Evolutionary conservation across 2,329 filamentous ascomycete species (phyloP), one percentile per base, ranked within the genome.

Genomic region (Penicillium vulpinum): DNA sequence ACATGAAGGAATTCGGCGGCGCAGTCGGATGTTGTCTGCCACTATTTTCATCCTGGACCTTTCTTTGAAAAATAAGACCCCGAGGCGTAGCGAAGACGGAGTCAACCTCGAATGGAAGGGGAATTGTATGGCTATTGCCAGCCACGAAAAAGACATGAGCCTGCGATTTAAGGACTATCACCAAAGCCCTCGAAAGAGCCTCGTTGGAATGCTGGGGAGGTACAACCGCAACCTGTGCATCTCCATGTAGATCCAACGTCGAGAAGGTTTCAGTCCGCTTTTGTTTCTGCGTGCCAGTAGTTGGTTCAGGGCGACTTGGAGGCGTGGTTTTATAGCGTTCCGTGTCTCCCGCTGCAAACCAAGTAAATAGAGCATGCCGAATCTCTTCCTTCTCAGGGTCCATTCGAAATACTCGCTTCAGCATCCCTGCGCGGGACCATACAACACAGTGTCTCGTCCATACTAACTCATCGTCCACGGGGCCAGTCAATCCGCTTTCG

Each of bases 81-180:
- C 86, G 82, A 6, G 92, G 89, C 13, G 90, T 90, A 35, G 93
- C 86, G 72, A 92, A 91, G 29, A 90, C 92, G 51, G 86, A 86
- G 70, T 96, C 91, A 40, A 97, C 89, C 75, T 97, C 92, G 70
- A 99, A 99, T 2, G 93, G 93, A 69, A 99, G 85, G 72, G 96
- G 91, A 46, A 97, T 83, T 57, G 96, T 85, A 81, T 99, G 90
- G 70, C 85, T 94, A 33, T 91, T 88, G 21, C 93, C 93, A 2
- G 89, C 85, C 36, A 97, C 83, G 71, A 95, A 97, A 79, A 92
- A 95, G 62, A 99, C 86, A 71, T 97, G 93, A 22, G 91, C 92
- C 70, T 97, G 93, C 0, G 91, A 92, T 75, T 90, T 92, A 63
- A 99, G 84, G 64, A 97, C 89, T 48, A 99, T 89, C 8, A 97